phyloP scores from a whole-genome alignment of 1,284 basidiomycete species.

The Ustanciosporium gigantosporum region DNA sequence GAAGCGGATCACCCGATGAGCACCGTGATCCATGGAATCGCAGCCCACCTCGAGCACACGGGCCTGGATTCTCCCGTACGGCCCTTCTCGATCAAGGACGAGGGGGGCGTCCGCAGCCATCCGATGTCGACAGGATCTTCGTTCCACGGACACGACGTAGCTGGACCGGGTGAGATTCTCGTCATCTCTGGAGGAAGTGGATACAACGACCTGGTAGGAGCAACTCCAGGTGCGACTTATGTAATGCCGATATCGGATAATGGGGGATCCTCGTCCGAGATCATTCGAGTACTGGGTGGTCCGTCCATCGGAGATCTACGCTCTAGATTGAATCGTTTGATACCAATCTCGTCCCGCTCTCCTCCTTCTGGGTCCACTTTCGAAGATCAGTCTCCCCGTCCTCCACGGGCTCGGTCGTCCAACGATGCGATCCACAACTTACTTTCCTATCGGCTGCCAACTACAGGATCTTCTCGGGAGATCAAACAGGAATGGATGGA shows the following conservation, averaged over 20 bases:
- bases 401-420: constrained; percentile 18
- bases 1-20: too few species aligned
- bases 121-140: too few species aligned
- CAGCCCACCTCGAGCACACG: too few species aligned
- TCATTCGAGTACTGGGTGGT: constrained; percentile 52
- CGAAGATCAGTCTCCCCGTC: constrained; percentile 3
- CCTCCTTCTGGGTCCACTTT: constrained; percentile 65
- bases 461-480: constrained; percentile 70
- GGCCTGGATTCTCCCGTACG: too few species aligned
- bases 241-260: constrained; percentile 72
- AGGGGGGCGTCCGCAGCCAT: too few species aligned
- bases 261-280: constrained; percentile 61
- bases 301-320: constrained; percentile 65
- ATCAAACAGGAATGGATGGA: constrained; percentile 88
- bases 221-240: constrained; percentile 63
- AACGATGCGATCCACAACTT: constrained; percentile 71
- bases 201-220: constrained; percentile 65
- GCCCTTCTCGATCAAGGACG: too few species aligned
- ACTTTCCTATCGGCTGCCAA: constrained; percentile 78
- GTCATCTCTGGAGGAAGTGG: constrained; percentile 66
- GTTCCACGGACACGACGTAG: too few species aligned
- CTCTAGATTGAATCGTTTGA: constrained; percentile 77
- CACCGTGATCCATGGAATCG: too few species aligned
- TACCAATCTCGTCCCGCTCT: constrained; percentile 67
- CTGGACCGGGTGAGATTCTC: constrained; percentile 47